Percentiles rank a stretch among this genome's conserved stretches.
phyloP scores from a whole-genome alignment of 75 land plant species.

The Picea sitchensis region DNA sequence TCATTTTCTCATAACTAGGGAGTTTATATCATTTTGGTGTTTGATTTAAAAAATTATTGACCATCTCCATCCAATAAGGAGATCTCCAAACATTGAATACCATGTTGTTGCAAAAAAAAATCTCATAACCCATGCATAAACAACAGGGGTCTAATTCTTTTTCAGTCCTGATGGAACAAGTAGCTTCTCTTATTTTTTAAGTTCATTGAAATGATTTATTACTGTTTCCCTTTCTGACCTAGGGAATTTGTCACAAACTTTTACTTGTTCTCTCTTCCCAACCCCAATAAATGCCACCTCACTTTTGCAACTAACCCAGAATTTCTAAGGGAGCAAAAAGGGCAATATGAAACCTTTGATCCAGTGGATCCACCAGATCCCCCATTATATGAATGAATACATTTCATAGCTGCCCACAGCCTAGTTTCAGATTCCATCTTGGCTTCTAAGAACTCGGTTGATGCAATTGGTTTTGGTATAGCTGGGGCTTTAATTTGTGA shows the following conservation, averaged over 20 bases:
- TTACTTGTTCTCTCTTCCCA: not conserved
- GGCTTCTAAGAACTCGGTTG: not conserved
- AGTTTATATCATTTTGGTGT: no score
- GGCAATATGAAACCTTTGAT: not conserved
- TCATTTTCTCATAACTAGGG: no score
- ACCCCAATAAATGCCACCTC: not conserved
- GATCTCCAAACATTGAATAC: no score
- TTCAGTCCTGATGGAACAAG: no score
- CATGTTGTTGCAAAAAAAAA: no score
- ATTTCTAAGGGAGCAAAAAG: not conserved
- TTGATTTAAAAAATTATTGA: no score
- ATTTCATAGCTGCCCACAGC: not conserved
- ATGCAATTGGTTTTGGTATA: not conserved
- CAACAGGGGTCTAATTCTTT: no score
- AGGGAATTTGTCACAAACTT: not conserved
- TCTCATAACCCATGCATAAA: no score
- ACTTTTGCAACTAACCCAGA: not conserved
- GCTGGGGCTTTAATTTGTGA: not conserved
- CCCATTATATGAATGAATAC: not conserved
- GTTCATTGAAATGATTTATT: not conserved
- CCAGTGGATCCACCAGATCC: not conserved
- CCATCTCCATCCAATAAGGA: no score
- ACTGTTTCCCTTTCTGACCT: not conserved
- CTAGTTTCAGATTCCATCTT: not conserved
- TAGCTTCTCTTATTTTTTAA: no score